Evolutionary conservation across 2,329 filamentous ascomycete genomes (phyloP).

Genomic region (Coniella vitis): DNA sequence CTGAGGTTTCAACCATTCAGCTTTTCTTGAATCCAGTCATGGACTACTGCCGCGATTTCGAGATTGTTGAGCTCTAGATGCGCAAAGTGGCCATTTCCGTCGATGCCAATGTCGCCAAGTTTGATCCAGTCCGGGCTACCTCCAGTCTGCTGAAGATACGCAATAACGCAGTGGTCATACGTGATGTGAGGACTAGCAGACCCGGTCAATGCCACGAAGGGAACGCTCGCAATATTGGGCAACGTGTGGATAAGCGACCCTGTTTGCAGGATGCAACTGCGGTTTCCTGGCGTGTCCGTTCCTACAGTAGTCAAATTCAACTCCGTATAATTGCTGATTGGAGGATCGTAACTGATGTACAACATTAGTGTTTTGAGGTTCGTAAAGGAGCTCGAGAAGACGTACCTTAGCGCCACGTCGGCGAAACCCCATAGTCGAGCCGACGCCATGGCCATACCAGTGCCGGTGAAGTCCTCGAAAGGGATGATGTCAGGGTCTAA

Average conservation of each 20-base stretch:
- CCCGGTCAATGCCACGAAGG: constrained; percentile 8
- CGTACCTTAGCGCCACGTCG: constrained; percentile 28
- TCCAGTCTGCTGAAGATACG: constrained; percentile 37
- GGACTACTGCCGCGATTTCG: constrained; percentile 7
- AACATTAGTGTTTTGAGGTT: not conserved
- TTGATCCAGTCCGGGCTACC: constrained; percentile 33
- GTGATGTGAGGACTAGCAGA: constrained; percentile 44
- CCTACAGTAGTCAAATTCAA: not conserved
- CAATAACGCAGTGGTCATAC: constrained; percentile 47
- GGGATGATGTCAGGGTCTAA: constrained; percentile 25
- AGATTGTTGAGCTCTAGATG: constrained; percentile 38
- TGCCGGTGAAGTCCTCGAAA: constrained; percentile 13
- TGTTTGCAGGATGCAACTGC: not conserved
- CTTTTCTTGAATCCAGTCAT: constrained; percentile 1
- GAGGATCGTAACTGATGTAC: not conserved
- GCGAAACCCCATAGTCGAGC: constrained; percentile 20
- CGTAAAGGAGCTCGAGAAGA: too few relatives aligned
- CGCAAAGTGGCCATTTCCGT: constrained; percentile 44
- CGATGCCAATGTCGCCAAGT: constrained; percentile 36
- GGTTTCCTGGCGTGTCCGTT: not conserved
- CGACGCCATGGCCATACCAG: not conserved
- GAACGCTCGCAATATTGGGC: constrained; percentile 1
- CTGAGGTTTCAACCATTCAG: too few relatives aligned
- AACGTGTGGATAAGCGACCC: not conserved
- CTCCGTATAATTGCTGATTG: not conserved